phyloP scores from a whole-genome alignment of 1,284 basidiomycete genomes.

The Afroboletus lepidellus region DNA sequence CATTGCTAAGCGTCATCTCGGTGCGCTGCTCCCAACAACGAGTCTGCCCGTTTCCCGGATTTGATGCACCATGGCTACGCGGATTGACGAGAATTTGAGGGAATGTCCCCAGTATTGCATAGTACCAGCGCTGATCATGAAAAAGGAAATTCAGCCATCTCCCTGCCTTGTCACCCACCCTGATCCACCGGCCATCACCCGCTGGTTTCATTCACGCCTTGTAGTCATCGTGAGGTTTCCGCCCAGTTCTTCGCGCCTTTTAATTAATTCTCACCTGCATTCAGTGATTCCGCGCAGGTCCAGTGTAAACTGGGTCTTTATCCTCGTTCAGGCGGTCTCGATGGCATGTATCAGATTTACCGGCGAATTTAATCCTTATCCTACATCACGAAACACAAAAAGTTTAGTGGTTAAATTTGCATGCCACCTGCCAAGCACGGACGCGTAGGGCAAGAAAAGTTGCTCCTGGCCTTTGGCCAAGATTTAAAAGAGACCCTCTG shows the following conservation, averaged over 20 bases:
- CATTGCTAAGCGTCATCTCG: constrained; percentile 20
- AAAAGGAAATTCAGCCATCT: constrained; percentile 24
- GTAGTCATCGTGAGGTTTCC: constrained; percentile 33
- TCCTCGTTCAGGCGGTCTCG: constrained; percentile 13
- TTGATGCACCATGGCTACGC: constrained; percentile 1
- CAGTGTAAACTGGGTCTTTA: constrained; percentile 8
- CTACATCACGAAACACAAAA: constrained; percentile 9
- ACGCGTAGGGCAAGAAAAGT: constrained; percentile 10
- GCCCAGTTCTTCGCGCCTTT: constrained; percentile 22
- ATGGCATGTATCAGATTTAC: constrained; percentile 17
- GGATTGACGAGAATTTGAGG: constrained; percentile 8
- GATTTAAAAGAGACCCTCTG: constrained; percentile 22
- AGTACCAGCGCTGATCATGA: constrained; percentile 29
- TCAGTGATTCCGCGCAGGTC: constrained; percentile 14
- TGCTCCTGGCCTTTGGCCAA: constrained; percentile 7
- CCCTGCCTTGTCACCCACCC: constrained; percentile 25
- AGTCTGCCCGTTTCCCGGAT: constrained; percentile 6
- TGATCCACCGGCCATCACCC: constrained; percentile 29
- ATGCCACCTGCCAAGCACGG: constrained; percentile 11
- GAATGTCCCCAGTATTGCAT: constrained; percentile 9
- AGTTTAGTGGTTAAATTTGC: constrained; percentile 2
- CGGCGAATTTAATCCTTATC: constrained; percentile 13
- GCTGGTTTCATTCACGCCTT: constrained; percentile 28
- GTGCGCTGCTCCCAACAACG: constrained; percentile 5
- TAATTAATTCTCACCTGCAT: constrained; percentile 28